A percentile compares a stretch with the other conserved stretches of the same genome.
Conservation (phyloP, 257 asterid genomes). For the Hygrophila difformis region DNA sequence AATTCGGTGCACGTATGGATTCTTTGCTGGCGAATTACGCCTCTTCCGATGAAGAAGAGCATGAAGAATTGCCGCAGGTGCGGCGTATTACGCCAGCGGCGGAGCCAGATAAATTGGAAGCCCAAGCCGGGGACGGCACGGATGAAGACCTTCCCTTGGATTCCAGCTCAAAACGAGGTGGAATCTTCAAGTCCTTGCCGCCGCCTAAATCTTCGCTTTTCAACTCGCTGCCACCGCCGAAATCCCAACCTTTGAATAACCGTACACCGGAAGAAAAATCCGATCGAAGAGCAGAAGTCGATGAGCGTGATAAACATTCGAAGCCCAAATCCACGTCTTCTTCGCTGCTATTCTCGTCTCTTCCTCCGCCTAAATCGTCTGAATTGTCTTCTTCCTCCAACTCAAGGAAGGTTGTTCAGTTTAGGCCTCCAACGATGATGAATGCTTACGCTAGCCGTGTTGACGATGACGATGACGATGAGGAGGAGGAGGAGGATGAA, state of each 20-base stretch:
- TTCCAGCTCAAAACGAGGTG: constrained; percentile 19
- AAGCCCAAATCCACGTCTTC: constrained; percentile 28
- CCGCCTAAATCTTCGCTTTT: constrained; percentile 34
- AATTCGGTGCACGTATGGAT: constrained; percentile 37
- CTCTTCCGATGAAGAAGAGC: constrained; percentile 77
- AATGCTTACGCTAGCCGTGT: constrained; percentile 19
- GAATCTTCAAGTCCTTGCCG: constrained; percentile 27
- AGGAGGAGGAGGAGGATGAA: constrained; percentile 45
- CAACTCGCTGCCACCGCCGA: constrained; percentile 59
- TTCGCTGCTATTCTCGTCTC: constrained; percentile 37
- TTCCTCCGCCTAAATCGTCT: constrained; percentile 56
- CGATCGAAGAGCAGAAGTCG: constrained; percentile 10
- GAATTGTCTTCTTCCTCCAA: constrained; percentile 26
- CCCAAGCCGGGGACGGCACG: neutral
- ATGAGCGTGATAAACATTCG: constrained; percentile 9
- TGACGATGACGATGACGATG: constrained; percentile 42
- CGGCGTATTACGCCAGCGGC: constrained; percentile 3
- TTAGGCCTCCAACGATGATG: constrained; percentile 52
- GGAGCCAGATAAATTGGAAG: constrained; percentile 7
- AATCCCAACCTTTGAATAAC: constrained; percentile 27
- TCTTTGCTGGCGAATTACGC: constrained; percentile 69
- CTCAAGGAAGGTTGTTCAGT: constrained; percentile 59
- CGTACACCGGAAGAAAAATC: constrained; percentile 20
- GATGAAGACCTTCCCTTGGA: constrained; percentile 11
- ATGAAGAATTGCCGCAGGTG: constrained; percentile 16